Evolutionary conservation across 1,284 basidiomycete species (phyloP).

Genomic region (Cryptococcus neoformans): DNA sequence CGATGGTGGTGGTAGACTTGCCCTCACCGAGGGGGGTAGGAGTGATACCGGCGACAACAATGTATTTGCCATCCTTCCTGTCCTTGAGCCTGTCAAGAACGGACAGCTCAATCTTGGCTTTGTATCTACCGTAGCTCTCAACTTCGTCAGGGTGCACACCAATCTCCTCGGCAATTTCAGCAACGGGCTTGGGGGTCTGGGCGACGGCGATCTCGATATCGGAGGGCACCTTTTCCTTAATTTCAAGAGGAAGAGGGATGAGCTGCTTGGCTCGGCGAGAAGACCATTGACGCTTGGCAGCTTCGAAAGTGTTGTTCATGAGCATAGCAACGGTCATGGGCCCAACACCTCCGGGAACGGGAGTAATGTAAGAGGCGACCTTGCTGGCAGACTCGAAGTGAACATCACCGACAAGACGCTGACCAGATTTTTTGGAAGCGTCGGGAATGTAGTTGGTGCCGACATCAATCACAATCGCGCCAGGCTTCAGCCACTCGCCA

Average conservation of each 20-base stretch:
- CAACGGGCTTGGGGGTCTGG: slow-evolving; percentile 87
- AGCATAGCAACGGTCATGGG: slow-evolving; percentile 99
- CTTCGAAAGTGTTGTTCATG: slow-evolving; percentile 90
- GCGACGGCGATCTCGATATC: slow-evolving; percentile 97
- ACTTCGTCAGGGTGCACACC: slow-evolving; percentile 83
- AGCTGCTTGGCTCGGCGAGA: slow-evolving; percentile 61
- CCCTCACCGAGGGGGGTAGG: slow-evolving; percentile 98
- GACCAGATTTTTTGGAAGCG: slow-evolving; percentile 87
- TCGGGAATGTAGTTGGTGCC: slow-evolving; percentile 97
- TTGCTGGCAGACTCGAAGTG: slow-evolving; percentile 73
- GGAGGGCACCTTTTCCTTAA: slow-evolving; percentile 75
- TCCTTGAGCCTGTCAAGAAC: slow-evolving; percentile 81
- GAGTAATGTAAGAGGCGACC: slow-evolving; percentile 88
- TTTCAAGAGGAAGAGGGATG: slow-evolving; percentile 63
- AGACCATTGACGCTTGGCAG: slow-evolving; percentile 78
- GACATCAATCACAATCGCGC: slow-evolving; percentile 91
- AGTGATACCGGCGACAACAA: slow-evolving; percentile 95
- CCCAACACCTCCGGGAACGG: slow-evolving; percentile 97
- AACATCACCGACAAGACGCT: slow-evolving; percentile 95
- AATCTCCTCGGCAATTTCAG: slow-evolving; percentile 81
- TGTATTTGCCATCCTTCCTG: slow-evolving; percentile 93
- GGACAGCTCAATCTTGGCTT: slow-evolving; percentile 93
- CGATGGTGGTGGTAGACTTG: slow-evolving; percentile 98
- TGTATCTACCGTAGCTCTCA: slow-evolving; percentile 93
- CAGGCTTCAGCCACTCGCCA: slow-evolving; percentile 94